phyloP scores from a whole-genome alignment of 164 flowering plant genomes.

The Tetracentron sinense region DNA sequence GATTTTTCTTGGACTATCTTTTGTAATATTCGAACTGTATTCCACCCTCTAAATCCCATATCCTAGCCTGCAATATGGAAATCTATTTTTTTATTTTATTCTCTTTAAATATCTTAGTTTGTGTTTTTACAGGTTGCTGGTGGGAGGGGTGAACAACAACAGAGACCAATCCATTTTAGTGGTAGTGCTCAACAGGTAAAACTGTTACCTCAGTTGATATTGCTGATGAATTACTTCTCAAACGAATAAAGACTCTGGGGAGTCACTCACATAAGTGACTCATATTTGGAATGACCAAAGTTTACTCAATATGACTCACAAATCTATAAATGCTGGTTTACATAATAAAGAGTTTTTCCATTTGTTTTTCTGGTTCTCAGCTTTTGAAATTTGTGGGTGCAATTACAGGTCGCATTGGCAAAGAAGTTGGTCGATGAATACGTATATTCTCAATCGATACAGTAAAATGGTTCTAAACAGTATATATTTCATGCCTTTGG shows the following conservation, averaged over 20 bases:
- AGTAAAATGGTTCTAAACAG: slow-evolving; percentile 36
- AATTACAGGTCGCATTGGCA: slow-evolving; percentile 68
- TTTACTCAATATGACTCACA: background rate
- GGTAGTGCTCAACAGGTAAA: slow-evolving; percentile 77
- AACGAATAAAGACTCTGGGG: background rate
- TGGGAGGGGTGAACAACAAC: slow-evolving; percentile 68
- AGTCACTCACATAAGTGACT: background rate
- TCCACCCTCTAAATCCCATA: background rate
- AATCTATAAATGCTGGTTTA: background rate
- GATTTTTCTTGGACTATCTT: no score
- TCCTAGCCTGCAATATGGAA: background rate
- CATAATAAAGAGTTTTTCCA: background rate
- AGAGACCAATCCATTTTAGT: slow-evolving; percentile 63
- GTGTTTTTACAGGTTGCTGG: slow-evolving; percentile 56
- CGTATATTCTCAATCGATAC: slow-evolving; percentile 59
- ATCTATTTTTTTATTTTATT: no score
- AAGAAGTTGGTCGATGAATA: slow-evolving; percentile 72
- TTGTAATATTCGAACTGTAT: no score
- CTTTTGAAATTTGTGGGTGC: slow-evolving; percentile 6
- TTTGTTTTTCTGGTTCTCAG: background rate
- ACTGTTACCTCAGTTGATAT: background rate
- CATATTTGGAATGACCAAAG: background rate
- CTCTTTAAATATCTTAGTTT: background rate
- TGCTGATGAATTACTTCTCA: background rate
- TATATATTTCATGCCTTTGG: background rate